A percentile compares a stretch with the other conserved stretches of the same genome.
phyloP scores from a whole-genome alignment of 352 stramenopile genomes.

The Phytophthora kernoviae region DNA sequence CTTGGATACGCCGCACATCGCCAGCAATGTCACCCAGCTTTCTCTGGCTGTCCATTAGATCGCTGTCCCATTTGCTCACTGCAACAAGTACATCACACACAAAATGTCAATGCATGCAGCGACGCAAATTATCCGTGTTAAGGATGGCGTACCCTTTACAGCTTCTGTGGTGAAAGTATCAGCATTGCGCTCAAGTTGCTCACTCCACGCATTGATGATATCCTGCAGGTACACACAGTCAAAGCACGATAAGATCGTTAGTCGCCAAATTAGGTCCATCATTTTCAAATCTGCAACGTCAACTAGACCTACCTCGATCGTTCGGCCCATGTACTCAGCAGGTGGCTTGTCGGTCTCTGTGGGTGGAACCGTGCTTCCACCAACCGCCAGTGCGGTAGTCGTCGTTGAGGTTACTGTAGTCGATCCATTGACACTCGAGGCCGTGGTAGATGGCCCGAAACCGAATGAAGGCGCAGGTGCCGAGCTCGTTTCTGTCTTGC shows the following conservation, averaged over 20 bases:
- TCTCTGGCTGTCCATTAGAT: conserved; percentile 87
- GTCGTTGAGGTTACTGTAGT: conserved; percentile 24
- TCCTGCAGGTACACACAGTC: conserved; percentile 41
- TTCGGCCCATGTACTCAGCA: conserved; percentile 86
- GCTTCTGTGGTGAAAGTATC: conserved; percentile 89
- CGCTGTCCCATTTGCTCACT: conserved; percentile 87
- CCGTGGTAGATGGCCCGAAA: conserved; percentile 31
- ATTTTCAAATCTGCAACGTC: neutral
- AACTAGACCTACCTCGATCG: conserved; percentile 61
- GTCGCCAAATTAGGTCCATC: neutral
- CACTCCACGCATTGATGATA: conserved; percentile 91
- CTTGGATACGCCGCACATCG: conserved; percentile 84
- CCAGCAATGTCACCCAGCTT: conserved; percentile 84
- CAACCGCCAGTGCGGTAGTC: conserved; percentile 18
- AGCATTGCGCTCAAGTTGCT: conserved; percentile 84
- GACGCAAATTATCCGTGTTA: neutral
- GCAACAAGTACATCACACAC: conserved; percentile 10
- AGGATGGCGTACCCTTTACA: conserved; percentile 64
- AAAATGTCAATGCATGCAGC: neutral
- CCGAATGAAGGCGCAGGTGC: conserved; percentile 26
- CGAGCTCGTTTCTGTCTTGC: conserved; percentile 31
- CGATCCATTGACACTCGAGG: conserved; percentile 20
- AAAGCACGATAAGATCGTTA: neutral
- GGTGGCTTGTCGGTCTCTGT: conserved; percentile 68
- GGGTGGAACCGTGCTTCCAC: conserved; percentile 33